Base-by-base conservation (phyloP, 192 early-diverging fungal species). In the Dissophora globulifera region DNA sequence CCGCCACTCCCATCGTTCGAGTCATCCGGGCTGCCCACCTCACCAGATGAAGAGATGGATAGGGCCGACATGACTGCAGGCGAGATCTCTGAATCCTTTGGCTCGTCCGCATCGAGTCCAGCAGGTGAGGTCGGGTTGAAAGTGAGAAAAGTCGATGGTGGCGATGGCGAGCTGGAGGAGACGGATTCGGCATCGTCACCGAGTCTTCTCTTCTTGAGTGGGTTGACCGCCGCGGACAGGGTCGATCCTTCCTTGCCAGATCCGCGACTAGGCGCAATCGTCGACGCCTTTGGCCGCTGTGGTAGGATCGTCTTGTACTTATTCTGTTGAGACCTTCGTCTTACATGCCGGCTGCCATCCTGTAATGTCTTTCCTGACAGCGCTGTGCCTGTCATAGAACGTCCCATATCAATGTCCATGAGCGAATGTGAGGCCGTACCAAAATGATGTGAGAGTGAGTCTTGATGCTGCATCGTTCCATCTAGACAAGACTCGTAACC, bases 401-500 rank as follows among this genome's bases (percentile, higher is more conserved):
- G n/a, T 19, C 13, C 9, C 20, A 25, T 25, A 33, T 47, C 53
- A 26, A 55, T 1, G 25, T 16, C 22, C 8, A 65, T 38, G n/a
- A 32, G 17, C 13, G 51, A 35, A 7, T 42, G 38, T 19, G 52
- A 58, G n/a, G 43, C n/a, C 10, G 64, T 17, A 16, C 45, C 57
- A 52, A 69, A 69, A 25, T 50, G 53, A 43, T 67, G 57, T 2
- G 50, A 20, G 2, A 33, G 25, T 0, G 38, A 38, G 6, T 12
- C n/a, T 2, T 23, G 10, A 3, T 20, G 49, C 9, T 59, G 41
- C 25, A 53, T 50, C 23, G 23, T 42, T 0, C 51, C 29, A 27
- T 22, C 30, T 1, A 76, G 43, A 26, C 62, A 63, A 8, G 69
- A 52, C 11, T 64, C 62, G 33, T 58, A 63, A 16, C 29, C 32